These are phyloP conservation scores for Pseudogymnoascus sp. DNA, from an alignment of 2,329 filamentous ascomycete genomes.

Conservation along the genomic window DNA sequence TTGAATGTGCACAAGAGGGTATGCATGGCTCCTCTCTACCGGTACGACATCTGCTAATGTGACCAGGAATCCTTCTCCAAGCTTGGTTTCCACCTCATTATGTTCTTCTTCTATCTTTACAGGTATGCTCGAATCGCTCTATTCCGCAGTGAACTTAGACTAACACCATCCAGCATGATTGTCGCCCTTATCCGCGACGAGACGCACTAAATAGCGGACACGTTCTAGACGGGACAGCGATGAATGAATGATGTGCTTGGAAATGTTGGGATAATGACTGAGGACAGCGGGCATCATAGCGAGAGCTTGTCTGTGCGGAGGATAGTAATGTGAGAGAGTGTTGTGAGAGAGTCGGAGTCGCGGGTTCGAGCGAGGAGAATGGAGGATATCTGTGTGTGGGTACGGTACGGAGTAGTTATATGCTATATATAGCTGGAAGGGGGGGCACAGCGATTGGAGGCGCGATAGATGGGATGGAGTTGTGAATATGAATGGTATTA, in stretches of 20 bases:
- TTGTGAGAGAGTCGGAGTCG: background rate
- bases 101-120: slow-evolving; percentile 99
- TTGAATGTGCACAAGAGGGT: slow-evolving; percentile 99
- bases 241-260: slow-evolving; percentile 1
- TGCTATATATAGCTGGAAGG: background rate
- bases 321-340: background rate
- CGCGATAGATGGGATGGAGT: background rate
- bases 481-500: slow-evolving; percentile 8
- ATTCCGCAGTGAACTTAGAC: background rate
- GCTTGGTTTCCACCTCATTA: slow-evolving; percentile 94
- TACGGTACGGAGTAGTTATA: background rate
- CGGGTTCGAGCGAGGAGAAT: background rate
- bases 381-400: background rate
- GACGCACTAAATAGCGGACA: slow-evolving; percentile 54
- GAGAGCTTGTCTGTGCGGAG: slow-evolving; percentile 4
- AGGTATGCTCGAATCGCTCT: slow-evolving; percentile 29
- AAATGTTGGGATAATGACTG: slow-evolving; percentile 1
- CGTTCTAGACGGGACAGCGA: slow-evolving; percentile 3
- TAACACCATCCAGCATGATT: slow-evolving; percentile 58
- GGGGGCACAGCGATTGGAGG: background rate
- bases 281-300: slow-evolving; percentile 4
- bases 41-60: background rate
- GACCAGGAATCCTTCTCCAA: slow-evolving; percentile 94
- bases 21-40: slow-evolving; percentile 17
- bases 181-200: slow-evolving; percentile 96